Percentiles rank a stretch among this genome's conserved stretches.
Conservation (phyloP, 176 grass and related monocot species). For the Raddia distichophylla region DNA sequence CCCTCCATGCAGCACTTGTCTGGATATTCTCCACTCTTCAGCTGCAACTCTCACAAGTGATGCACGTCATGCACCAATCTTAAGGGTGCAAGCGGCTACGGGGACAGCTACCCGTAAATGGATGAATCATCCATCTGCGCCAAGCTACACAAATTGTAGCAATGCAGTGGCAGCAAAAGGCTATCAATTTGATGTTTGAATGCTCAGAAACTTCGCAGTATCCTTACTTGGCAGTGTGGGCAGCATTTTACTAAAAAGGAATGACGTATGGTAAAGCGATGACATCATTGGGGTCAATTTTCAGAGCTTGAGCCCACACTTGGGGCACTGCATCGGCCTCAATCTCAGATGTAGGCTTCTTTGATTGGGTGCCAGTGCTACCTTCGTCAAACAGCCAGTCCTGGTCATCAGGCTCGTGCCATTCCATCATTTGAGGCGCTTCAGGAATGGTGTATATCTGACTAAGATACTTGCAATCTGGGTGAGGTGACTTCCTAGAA, state of each 20-base stretch:
- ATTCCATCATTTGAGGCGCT: slow-evolving; percentile 59
- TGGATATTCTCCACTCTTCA: slow-evolving; percentile 2
- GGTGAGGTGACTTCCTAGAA: slow-evolving; percentile 51
- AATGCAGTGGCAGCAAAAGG: slow-evolving; percentile 29
- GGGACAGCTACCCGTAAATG: slow-evolving; percentile 38
- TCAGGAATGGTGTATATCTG: slow-evolving; percentile 71
- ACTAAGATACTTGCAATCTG: slow-evolving; percentile 59
- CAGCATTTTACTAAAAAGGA: slow-evolving; percentile 42
- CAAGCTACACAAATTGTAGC: slow-evolving; percentile 58
- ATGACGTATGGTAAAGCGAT: slow-evolving; percentile 62
- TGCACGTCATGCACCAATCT: slow-evolving; percentile 35
- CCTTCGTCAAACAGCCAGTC: slow-evolving; percentile 49
- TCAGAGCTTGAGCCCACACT: slow-evolving; percentile 59
- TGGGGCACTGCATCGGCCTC: slow-evolving; percentile 36
- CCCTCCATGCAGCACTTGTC: slow-evolving; percentile 32
- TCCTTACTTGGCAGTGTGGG: slow-evolving; percentile 21
- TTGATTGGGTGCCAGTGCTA: slow-evolving; percentile 30
- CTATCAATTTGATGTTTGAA: slow-evolving; percentile 19
- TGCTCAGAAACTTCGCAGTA: slow-evolving; percentile 32
- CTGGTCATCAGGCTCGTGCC: slow-evolving; percentile 45
- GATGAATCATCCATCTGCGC: slow-evolving; percentile 31
- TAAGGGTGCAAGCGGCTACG: slow-evolving; percentile 21
- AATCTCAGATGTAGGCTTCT: slow-evolving; percentile 26
- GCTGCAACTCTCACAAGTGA: slow-evolving; percentile 35
- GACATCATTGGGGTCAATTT: slow-evolving; percentile 49